These are phyloP conservation scores for Lycium ferocissimum DNA, from an alignment of 257 asterid species.

Conservation along the genomic window DNA sequence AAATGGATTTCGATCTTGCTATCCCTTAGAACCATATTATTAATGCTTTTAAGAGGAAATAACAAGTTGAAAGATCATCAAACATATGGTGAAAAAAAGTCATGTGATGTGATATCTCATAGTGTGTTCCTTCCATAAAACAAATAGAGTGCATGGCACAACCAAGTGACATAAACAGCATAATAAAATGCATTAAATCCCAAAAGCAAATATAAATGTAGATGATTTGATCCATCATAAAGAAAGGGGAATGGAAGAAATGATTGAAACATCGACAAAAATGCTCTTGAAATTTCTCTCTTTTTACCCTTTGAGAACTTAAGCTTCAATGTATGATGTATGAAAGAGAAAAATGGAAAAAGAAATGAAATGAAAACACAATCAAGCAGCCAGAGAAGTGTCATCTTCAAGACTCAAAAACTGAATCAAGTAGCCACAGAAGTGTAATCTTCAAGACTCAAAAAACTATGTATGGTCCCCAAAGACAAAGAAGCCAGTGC, in stretches of 20 bases:
- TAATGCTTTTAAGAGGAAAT: background rate
- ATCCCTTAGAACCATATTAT: background rate
- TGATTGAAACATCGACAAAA: slow-evolving; percentile 24
- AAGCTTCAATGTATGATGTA: background rate
- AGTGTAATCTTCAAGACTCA: slow-evolving; percentile 26
- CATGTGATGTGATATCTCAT: background rate
- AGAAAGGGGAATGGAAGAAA: background rate
- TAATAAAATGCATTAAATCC: background rate
- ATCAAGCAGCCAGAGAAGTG: slow-evolving; percentile 8
- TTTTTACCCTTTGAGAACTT: background rate
- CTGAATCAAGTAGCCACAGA: slow-evolving; percentile 26
- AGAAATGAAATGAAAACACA: background rate
- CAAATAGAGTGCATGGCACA: background rate
- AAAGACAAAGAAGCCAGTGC: background rate
- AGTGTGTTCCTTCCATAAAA: background rate
- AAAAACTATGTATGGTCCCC: slow-evolving; percentile 30
- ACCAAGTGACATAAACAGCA: background rate
- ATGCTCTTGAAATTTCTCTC: background rate
- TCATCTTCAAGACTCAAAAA: slow-evolving; percentile 6
- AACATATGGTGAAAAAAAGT: background rate
- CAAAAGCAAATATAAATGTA: background rate
- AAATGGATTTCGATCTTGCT: background rate
- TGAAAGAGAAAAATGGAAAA: background rate
- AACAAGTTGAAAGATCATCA: slow-evolving; percentile 2
- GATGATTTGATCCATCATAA: slow-evolving; percentile 5